Evolutionary conservation across 352 stramenopile species (phyloP), one percentile per base, ranked within the genome.

Genomic region (Discostella stelligera): DNA sequence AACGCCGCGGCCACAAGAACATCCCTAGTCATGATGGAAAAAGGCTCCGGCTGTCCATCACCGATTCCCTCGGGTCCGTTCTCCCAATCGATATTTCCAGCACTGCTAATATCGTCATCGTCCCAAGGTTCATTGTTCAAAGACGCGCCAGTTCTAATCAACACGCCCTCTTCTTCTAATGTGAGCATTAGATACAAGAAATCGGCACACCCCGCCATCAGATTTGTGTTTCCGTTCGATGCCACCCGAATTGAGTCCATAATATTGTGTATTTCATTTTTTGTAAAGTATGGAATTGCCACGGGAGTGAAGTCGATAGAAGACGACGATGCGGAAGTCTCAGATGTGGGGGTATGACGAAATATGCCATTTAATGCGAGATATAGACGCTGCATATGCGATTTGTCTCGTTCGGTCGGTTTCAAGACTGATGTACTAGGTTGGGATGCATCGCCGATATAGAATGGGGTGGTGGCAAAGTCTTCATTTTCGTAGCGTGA

Each of bases 1-100:
- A 87, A 66, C 27, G 85, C 80, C 56, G 74, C 79, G 18, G 85
- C 85, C 9, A 89, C 68, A 10, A 91, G 54, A 0, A 88, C 65
- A 55, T 88, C 75, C 48, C 80, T 71, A 6, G 81, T 85, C 46
- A 77, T 71, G 23, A 82, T 81, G 5, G 62, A 73, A 25, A 50
- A 49, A 14, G 21, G 41, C 21, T 37, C 37, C 62, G 58, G 56
- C 11, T 61, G 48, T 3, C 46, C 18, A 13, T 13, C 52, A 20
- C 49, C 46, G n/a, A 37, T 30, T 21, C 3, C 8, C 23, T 39
- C 30, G 2, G 2, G 37, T 62, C 20, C 46, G 16, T 39, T 67
- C 32, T 41, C 21, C 62, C 37, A 44, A 16, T 66, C 41, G 11
- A 48, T 14, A 39, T 71, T 48, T 14, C 37, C 37, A 44, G 7